Conservation (phyloP, 768 basidiomycete species). For the Suillus variegatus region DNA sequence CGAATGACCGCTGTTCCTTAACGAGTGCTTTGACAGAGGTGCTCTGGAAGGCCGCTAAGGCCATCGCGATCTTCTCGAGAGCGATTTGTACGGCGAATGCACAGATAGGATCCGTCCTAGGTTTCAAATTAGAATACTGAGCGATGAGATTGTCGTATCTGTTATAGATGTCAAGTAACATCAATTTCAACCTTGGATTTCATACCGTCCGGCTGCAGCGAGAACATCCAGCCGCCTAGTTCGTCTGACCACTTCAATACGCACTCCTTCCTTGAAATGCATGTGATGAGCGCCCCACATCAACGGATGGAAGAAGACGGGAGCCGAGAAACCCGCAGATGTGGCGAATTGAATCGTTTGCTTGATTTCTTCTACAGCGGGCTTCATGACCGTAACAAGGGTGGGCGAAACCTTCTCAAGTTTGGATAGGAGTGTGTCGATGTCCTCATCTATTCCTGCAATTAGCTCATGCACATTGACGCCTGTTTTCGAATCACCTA, state of each 20-base stretch:
- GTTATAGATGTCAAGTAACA: background rate
- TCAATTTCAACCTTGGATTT: conserved; percentile 4
- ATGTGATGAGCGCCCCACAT: conserved; percentile 68
- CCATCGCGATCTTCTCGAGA: conserved; percentile 72
- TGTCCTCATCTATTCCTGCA: conserved; percentile 53
- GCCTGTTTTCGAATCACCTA: conserved; percentile 40
- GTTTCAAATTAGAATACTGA: conserved; percentile 57
- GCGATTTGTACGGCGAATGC: conserved; percentile 78
- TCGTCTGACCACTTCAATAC: conserved; percentile 72
- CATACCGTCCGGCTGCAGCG: conserved; percentile 80
- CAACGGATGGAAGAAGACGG: conserved; percentile 69
- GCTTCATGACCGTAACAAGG: conserved; percentile 48
- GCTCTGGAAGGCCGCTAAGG: conserved; percentile 70
- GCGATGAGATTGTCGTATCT: conserved; percentile 77
- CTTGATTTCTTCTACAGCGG: conserved; percentile 62
- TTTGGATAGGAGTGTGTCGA: conserved; percentile 54
- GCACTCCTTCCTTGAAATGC: conserved; percentile 72
- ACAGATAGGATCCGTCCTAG: conserved; percentile 54
- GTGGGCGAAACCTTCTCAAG: conserved; percentile 63
- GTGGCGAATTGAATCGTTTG: conserved; percentile 59
- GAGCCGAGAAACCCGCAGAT: conserved; percentile 62
- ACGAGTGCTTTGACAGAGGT: conserved; percentile 65
- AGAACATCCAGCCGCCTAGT: conserved; percentile 70
- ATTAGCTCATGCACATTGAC: conserved; percentile 7
- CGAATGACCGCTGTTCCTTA: conserved; percentile 81